These are phyloP conservation scores for Xylaria cubensis DNA, from an alignment of 495 filamentous ascomycete species.

Conservation along the genomic window DNA sequence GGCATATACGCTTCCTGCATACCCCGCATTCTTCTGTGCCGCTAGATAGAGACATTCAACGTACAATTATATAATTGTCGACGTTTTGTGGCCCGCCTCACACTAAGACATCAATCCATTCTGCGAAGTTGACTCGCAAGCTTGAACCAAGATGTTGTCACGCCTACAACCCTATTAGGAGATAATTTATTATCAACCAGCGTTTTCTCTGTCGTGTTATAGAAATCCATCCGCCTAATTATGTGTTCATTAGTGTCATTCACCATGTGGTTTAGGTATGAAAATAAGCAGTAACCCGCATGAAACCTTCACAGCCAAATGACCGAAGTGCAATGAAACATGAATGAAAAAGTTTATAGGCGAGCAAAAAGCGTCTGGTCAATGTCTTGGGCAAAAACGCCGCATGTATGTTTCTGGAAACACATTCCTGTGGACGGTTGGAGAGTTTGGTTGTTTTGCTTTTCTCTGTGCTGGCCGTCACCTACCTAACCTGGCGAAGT, in stretches of 20 bases:
- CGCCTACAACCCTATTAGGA: not conserved
- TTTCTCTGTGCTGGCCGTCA: not conserved
- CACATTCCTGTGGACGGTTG: not conserved
- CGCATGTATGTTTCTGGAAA: not conserved
- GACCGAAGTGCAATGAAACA: not conserved
- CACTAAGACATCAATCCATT: not conserved
- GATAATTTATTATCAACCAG: not conserved
- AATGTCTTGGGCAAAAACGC: not conserved
- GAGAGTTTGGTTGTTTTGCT: not conserved
- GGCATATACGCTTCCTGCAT: not conserved
- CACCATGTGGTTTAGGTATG: not conserved
- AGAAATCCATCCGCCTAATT: not conserved
- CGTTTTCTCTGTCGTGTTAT: not conserved
- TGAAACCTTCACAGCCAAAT: not conserved
- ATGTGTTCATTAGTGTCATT: not conserved
- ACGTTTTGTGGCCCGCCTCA: not conserved
- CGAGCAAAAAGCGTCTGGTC: not conserved
- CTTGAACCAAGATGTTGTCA: not conserved
- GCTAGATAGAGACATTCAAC: not conserved
- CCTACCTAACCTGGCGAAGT: no score
- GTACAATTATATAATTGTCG: not conserved
- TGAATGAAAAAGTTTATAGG: not conserved
- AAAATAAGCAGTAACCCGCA: not conserved
- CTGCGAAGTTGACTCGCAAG: not conserved
- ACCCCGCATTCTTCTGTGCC: not conserved